These are phyloP conservation scores for Chalaropsis thielavioides DNA, from an alignment of 2,329 filamentous ascomycete species.

Conservation along the genomic window DNA sequence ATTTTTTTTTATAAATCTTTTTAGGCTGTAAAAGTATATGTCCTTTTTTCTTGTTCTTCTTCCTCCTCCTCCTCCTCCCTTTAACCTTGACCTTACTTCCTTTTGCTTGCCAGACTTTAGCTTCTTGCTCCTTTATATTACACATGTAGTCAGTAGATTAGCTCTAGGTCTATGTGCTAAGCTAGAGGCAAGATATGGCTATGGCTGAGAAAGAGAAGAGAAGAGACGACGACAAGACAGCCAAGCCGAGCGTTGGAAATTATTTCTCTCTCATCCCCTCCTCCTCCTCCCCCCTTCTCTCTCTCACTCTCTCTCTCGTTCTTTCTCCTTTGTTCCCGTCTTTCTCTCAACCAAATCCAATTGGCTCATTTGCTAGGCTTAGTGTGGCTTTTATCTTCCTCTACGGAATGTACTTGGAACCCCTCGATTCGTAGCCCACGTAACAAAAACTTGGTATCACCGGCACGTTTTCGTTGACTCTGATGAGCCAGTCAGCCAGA, in stretches of 20 bases:
- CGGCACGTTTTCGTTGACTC: no score
- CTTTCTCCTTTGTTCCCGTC: not conserved
- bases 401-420: no score
- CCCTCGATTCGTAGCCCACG: no score
- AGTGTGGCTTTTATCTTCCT: no score
- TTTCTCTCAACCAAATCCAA: not conserved
- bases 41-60: constrained; percentile 12
- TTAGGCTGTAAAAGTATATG: no score
- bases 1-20: no score
- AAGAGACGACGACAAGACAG: constrained; percentile 2
- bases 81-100: not conserved
- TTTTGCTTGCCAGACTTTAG: not conserved
- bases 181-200: constrained; percentile 2
- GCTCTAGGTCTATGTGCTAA: not conserved
- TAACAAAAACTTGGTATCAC: no score
- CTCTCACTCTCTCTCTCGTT: not conserved
- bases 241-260: not conserved
- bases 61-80: constrained; percentile 3
- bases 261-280: not conserved
- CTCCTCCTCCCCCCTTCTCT: not conserved
- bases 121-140: constrained; percentile 6
- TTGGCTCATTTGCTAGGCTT: no score
- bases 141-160: not conserved
- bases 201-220: constrained; percentile 1
- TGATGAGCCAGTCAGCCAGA: no score